Evolutionary conservation across 2,329 filamentous ascomycete species (phyloP), one percentile per base, ranked within the genome.

Genomic region (Esteya vermicola): DNA sequence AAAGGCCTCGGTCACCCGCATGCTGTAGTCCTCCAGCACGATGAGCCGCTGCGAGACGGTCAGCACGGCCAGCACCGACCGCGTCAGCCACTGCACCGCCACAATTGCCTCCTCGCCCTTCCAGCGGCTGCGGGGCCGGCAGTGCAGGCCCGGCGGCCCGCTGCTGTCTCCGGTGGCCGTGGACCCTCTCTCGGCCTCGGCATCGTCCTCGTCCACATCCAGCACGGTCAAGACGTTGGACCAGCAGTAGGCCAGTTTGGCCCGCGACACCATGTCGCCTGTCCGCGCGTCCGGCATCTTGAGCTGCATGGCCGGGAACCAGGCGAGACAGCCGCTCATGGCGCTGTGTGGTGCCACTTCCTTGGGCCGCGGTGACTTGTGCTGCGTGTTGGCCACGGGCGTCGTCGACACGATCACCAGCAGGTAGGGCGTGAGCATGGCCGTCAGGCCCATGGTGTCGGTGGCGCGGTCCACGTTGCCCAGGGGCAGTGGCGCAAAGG

Each of bases 401-500:
- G 89, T 98, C 0, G 91, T 98, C 0, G 93, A 98, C 12, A 98
- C 91, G 50, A 98, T 88, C 28, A 98, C 91, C 30, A 98, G 67
- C 5, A 98, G 66, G 58, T 98, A 96, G 0, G 91, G 91, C 0
- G 91, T 98, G 42, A 98, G 67, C 70, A 98, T 86, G 6, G 93
- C 93, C 33, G 93, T 95, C 42, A 98, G 61, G 0, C 91, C 91
- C 65, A 98, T 75, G 4, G 71, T 69, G 56, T 98, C 91, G 3
- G 86, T 93, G 6, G 79, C 72, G 48, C 89, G 80, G 54, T 94
- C 88, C 3, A 93, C 76, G 52, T 96, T 98, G n/a, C 91, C 91
- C 0, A 98, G 68, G 0, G 93, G 91, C 26, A 96, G 64, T 10
- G 91, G 78, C 4, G 85, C 78, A 59, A 98, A 96, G 0, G 85